Evolutionary conservation across 1,284 basidiomycete genomes (phyloP).

Genomic region (Cryptococcus sp.): DNA sequence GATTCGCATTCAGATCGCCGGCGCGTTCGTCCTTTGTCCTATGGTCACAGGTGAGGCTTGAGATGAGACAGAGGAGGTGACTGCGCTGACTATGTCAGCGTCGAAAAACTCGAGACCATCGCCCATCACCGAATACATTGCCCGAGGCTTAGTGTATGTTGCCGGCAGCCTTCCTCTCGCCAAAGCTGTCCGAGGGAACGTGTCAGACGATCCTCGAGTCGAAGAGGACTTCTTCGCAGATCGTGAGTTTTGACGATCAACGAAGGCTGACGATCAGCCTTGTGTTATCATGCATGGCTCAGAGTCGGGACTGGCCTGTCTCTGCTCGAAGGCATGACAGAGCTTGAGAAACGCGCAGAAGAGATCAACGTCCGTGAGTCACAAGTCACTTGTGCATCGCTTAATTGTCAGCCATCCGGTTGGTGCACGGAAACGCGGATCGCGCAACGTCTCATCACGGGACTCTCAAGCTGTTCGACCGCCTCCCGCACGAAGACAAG

Average conservation of each 20-base stretch:
- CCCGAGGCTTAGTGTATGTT: constrained; percentile 48
- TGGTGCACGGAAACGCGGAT: constrained; percentile 57
- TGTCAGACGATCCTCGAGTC: constrained; percentile 58
- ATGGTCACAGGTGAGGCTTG: constrained; percentile 54
- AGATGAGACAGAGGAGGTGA: not conserved
- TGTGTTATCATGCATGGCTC: constrained; percentile 57
- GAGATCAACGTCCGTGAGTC: constrained; percentile 49
- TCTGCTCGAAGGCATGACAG: constrained; percentile 54
- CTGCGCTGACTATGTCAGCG: constrained; percentile 22
- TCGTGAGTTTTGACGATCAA: constrained; percentile 36
- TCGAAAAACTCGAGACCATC: constrained; percentile 53
- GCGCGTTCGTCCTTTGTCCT: constrained; percentile 55
- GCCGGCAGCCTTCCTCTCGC: constrained; percentile 56
- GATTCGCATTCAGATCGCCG: constrained; percentile 41
- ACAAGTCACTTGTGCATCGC: not conserved
- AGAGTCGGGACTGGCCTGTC: constrained; percentile 57
- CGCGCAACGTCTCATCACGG: constrained; percentile 55
- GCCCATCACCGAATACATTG: constrained; percentile 50
- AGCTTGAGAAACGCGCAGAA: constrained; percentile 47
- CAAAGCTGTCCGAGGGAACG: constrained; percentile 55
- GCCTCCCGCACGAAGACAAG: constrained; percentile 53
- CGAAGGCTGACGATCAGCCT: constrained; percentile 33
- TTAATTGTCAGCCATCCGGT: constrained; percentile 49
- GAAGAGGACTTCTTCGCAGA: constrained; percentile 54
- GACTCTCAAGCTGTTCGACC: constrained; percentile 53